Evolutionary conservation across 495 filamentous ascomycete species (phyloP).

Genomic region (Podospora sp.): DNA sequence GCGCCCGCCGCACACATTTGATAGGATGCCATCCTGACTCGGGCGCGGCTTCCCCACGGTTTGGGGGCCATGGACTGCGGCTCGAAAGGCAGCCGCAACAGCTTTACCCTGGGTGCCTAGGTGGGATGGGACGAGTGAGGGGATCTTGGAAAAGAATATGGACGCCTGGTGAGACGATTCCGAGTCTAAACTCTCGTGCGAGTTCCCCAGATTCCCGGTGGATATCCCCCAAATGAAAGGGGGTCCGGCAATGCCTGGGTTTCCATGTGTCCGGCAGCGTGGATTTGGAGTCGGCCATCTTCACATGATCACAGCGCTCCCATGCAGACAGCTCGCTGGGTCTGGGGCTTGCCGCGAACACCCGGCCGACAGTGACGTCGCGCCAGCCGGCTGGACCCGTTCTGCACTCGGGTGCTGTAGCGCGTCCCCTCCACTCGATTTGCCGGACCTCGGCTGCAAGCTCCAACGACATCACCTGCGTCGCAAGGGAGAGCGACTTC

Average conservation of each 20-base stretch:
- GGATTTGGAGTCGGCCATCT: background rate
- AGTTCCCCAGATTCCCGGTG: background rate
- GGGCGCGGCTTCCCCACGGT: background rate
- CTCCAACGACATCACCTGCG: constrained; percentile 4
- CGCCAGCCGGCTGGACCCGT: constrained; percentile 11
- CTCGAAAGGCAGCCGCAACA: background rate
- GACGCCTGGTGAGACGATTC: background rate
- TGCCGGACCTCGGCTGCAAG: constrained; percentile 17
- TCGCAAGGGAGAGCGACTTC: background rate
- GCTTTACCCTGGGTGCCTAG: background rate
- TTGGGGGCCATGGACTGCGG: background rate
- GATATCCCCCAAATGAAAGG: background rate
- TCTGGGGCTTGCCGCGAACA: constrained; percentile 5
- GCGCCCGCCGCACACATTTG: background rate
- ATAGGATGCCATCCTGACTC: background rate
- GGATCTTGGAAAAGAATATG: background rate
- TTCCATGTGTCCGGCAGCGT: background rate
- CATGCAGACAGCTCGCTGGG: background rate
- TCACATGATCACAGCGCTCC: constrained; percentile 2
- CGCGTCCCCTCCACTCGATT: constrained; percentile 15
- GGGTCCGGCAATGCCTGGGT: background rate
- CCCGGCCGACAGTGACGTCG: constrained; percentile 16
- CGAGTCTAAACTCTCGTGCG: background rate
- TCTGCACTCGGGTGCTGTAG: background rate
- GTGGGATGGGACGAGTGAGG: background rate